Conservation (phyloP, 208 protist species). For the Hexamita inflata region DNA sequence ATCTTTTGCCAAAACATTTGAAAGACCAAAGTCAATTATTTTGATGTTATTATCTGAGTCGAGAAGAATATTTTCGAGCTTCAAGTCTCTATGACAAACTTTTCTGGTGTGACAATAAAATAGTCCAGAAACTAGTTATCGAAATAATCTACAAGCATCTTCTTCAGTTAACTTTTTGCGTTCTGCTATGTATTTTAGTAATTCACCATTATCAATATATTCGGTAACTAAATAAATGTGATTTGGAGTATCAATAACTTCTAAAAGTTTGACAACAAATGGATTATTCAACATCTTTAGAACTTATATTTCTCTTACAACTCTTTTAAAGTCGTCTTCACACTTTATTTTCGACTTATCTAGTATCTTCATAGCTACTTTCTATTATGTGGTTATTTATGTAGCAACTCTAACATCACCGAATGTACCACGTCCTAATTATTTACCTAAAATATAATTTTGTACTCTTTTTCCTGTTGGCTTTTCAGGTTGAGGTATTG, state of each 20-base stretch:
- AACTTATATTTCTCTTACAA: slow-evolving; percentile 57
- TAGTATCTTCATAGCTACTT: slow-evolving; percentile 61
- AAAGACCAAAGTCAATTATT: slow-evolving; percentile 77
- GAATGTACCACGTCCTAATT: slow-evolving; percentile 91
- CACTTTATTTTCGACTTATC: slow-evolving; percentile 51
- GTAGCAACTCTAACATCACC: slow-evolving; percentile 79
- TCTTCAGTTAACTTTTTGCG: slow-evolving; percentile 50
- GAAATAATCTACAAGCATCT: slow-evolving; percentile 53
- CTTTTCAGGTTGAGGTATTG: no score
- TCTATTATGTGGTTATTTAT: slow-evolving; percentile 49
- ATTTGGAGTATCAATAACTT: slow-evolving; percentile 54
- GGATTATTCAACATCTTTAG: slow-evolving; percentile 60
- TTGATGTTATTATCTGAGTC: slow-evolving; percentile 52
- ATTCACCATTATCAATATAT: slow-evolving; percentile 58
- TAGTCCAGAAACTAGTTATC: slow-evolving; percentile 54
- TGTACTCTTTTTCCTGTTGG: slow-evolving; percentile 65
- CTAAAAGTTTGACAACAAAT: slow-evolving; percentile 55
- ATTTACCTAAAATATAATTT: slow-evolving; percentile 86
- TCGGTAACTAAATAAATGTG: slow-evolving; percentile 55
- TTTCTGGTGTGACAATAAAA: slow-evolving; percentile 54
- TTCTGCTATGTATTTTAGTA: slow-evolving; percentile 57
- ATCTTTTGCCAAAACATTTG: slow-evolving; percentile 68
- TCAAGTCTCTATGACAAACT: slow-evolving; percentile 72
- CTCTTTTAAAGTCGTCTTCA: slow-evolving; percentile 40
- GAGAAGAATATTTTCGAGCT: slow-evolving; percentile 75